Evolutionary conservation across 164 flowering plant genomes (phyloP), one percentile per base, ranked within the genome.

Genomic region (Vitis rupestris): DNA sequence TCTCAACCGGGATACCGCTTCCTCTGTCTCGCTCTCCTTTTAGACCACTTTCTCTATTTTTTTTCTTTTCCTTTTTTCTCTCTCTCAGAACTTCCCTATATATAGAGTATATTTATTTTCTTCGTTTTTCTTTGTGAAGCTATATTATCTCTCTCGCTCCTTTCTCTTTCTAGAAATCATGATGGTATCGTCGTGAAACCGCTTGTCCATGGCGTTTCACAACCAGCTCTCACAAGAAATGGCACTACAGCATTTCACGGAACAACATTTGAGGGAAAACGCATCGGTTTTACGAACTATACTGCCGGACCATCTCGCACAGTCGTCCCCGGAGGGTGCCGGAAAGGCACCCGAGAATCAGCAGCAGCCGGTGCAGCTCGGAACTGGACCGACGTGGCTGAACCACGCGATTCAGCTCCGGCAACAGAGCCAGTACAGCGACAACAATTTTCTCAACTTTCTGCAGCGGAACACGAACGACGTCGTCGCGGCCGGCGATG

Each of bases 311-410:
- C 72, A 66, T 10, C 74, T 30, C 9, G 67, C 30, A 0, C 67
- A 68, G 54, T 53, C 68, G 16, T 61, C 77, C 17, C 31, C 81
- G 14, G 79, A 77, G 37, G 50, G 67, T 67, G 69, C 50, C 10
- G 55, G 47, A 16, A 75, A 56, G 52, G 73, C 65, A 17, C 70
- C 68, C 8, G 65, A 66, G 10, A 76, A 69, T 13, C 79, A 64
- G 2, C 75, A 62, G 9, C 76, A 50, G 44, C 44, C 44, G 44
- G 44, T 37, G 44, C 44, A 37, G 4, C 44, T 37, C 44, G 44
- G 44, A 48, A 37, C 80, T 13, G 86, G 76, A 1, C 86, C 90
- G 7, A 81, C 76, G 27, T 88, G 92, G 92, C 84, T 88, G 16
- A 84, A 77, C 86, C 74, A 70, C 74, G 85, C 86, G 3, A 84